These are phyloP conservation scores for Croton laevigatus DNA, from an alignment of 441 rosid genomes.

Conservation along the genomic window DNA sequence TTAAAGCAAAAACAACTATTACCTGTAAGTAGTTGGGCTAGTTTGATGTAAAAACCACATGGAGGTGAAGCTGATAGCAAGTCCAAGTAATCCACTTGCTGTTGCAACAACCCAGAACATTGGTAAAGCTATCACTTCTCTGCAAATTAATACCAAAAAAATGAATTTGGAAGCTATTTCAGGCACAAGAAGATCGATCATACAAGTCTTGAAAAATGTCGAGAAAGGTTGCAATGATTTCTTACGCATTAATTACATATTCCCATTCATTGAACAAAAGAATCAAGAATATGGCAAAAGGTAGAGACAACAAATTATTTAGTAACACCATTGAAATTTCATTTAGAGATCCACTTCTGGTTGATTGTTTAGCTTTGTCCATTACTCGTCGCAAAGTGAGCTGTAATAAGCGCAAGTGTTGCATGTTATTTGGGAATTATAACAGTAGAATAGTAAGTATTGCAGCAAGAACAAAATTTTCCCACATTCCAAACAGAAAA, in stretches of 20 bases:
- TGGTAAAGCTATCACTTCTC: constrained; percentile 60
- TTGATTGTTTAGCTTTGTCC: constrained; percentile 84
- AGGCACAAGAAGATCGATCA: neutral
- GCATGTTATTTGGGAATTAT: constrained; percentile 13
- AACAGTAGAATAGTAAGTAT: neutral
- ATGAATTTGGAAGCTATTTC: neutral
- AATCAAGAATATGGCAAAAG: constrained; percentile 64
- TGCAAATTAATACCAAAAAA: constrained; percentile 28
- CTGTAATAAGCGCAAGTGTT: constrained; percentile 38
- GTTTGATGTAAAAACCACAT: constrained; percentile 96
- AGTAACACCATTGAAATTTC: constrained; percentile 93
- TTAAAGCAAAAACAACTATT: neutral
- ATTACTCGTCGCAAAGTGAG: constrained; percentile 73
- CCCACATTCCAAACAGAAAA: constrained; percentile 9
- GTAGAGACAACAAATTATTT: constrained; percentile 79
- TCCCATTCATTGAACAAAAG: constrained; percentile 69
- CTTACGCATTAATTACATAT: constrained; percentile 68
- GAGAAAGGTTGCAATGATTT: neutral
- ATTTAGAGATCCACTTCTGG: constrained; percentile 69
- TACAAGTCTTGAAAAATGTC: neutral
- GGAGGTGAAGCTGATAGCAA: constrained; percentile 91
- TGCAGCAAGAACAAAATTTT: neutral
- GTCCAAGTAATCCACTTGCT: constrained; percentile 83
- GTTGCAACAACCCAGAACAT: constrained; percentile 89
- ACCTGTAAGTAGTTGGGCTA: constrained; percentile 95